Base-by-base conservation (phyloP, 352 stramenopile genomes). In the Globisporangium cystogenes region DNA sequence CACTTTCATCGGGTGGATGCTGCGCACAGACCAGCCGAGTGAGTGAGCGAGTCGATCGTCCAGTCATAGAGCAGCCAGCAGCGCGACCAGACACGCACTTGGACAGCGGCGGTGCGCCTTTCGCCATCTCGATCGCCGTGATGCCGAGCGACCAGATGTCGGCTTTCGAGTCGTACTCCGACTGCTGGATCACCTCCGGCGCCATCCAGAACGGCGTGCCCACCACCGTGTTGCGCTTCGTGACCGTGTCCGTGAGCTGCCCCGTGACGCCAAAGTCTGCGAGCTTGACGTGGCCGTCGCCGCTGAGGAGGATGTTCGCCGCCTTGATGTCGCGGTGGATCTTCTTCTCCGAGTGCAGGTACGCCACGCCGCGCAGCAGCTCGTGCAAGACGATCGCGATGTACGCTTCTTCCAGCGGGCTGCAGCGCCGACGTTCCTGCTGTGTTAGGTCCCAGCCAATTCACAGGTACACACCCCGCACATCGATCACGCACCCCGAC, bases 71-170 rank as follows among this genome's bases (percentile, higher is more conserved):
- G 1, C 33, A 58, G 16, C 21, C 18, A 26, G 12, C 39, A n/a
- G 11, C 15, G n/a, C 16, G 16, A 11, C 4, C 29, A 31, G 21
- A 0, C 8, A 73, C 74, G 45, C 79, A 89, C 76, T 91, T 81
- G 46, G 83, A 73, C 53, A 99, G 93, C 26, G 97, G 97, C 46
- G 97, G 96, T 37, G 92, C 77, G 15, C 96, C 96, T 64, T 99
- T 97, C 2, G 96, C 96, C 88, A 99, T 97, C 76, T 99, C 97
- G 60, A 99, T 99, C 7, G 87, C 83, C 7, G 97, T 99, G 68
- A 99, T 99, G 23, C 96, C 97, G 37, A 99, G 70, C 33, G 84
- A 98, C 97, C 97, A 99, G 47, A 99, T 97, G 74, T 99, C 97
- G 11, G 96, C 96, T 68, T 97, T 91, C 53, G 87, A 96, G 72